phyloP scores from a whole-genome alignment of 1,139 yeast genomes.

The Sugiyamaella castrensis region DNA sequence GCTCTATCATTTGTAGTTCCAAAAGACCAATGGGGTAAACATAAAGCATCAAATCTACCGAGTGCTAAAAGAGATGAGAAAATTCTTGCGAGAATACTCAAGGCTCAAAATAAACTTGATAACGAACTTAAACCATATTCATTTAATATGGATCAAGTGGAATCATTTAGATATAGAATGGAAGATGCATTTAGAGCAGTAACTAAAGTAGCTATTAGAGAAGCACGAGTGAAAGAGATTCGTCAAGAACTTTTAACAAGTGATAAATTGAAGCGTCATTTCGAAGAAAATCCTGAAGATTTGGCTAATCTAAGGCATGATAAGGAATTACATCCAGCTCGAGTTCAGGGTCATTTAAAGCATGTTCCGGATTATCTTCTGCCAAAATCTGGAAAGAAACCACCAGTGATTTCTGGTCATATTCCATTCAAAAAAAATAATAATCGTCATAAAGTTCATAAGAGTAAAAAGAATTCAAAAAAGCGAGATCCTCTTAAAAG shows the following conservation, averaged over 20 bases:
- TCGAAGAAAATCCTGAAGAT: conserved; percentile 98
- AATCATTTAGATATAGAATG: conserved; percentile 93
- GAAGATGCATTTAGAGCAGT: conserved; percentile 97
- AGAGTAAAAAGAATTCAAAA: conserved; percentile 40
- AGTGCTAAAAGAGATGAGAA: conserved; percentile 84
- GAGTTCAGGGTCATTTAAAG: conserved; percentile 81
- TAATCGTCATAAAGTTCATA: conserved; percentile 34
- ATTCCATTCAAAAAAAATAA: conserved; percentile 68
- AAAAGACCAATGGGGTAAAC: conserved; percentile 79
- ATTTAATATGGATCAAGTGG: conserved; percentile 89
- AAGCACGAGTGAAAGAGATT: conserved; percentile 88
- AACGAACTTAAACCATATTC: conserved; percentile 66
- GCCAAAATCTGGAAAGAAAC: conserved; percentile 53
- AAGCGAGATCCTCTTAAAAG: conserved; percentile 72
- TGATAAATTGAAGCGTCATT: conserved; percentile 88
- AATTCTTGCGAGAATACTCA: conserved; percentile 69
- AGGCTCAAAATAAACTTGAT: conserved; percentile 67
- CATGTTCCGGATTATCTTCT: conserved; percentile 89
- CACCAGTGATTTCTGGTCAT: conserved; percentile 53
- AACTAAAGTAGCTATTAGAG: conserved; percentile 84
- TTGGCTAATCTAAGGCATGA: conserved; percentile 86
- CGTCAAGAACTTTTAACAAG: conserved; percentile 83
- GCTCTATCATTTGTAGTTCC: conserved; percentile 92
- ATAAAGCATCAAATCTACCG: conserved; percentile 69
- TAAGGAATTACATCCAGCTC: conserved; percentile 76